These are phyloP conservation scores for Xanthoconium separans DNA, from an alignment of 1,284 basidiomycete species.

Conservation along the genomic window DNA sequence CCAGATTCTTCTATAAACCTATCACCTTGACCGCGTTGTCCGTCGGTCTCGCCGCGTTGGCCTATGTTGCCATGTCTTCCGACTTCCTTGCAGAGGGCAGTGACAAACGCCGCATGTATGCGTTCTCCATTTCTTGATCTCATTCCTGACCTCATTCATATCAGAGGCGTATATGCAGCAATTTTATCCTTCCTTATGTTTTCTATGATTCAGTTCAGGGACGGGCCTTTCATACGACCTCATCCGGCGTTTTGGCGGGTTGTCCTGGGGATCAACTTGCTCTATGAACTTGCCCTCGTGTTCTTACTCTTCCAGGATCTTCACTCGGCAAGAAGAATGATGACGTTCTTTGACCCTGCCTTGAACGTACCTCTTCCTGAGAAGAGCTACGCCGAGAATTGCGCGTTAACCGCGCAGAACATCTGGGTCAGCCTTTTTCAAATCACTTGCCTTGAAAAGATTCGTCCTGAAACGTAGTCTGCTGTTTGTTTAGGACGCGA, in stretches of 20 bases:
- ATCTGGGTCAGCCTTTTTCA: conserved; percentile 59
- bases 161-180: conserved; percentile 69
- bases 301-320: conserved; percentile 84
- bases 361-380: conserved; percentile 75
- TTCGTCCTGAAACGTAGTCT: conserved; percentile 8
- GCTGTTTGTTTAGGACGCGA: conserved; percentile 51
- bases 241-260: conserved; percentile 77
- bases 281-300: conserved; percentile 78
- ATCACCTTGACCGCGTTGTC: conserved; percentile 72
- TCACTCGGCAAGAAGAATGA: conserved; percentile 71
- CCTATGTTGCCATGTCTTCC: conserved; percentile 76
- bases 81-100: conserved; percentile 76
- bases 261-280: conserved; percentile 72
- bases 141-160: conserved; percentile 11
- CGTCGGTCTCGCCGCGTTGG: conserved; percentile 60
- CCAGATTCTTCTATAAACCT: conserved; percentile 81
- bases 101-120: conserved; percentile 77
- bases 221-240: conserved; percentile 76
- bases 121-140: conserved; percentile 17
- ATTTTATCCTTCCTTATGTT: conserved; percentile 71
- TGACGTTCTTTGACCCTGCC: conserved; percentile 70
- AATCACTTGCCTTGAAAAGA: conserved; percentile 1
- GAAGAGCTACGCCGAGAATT: conserved; percentile 81
- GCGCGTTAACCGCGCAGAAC: conserved; percentile 58
- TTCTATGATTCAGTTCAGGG: conserved; percentile 82